Conservation (phyloP, 148 eudicot species). For the Vaccinium darrowii region DNA sequence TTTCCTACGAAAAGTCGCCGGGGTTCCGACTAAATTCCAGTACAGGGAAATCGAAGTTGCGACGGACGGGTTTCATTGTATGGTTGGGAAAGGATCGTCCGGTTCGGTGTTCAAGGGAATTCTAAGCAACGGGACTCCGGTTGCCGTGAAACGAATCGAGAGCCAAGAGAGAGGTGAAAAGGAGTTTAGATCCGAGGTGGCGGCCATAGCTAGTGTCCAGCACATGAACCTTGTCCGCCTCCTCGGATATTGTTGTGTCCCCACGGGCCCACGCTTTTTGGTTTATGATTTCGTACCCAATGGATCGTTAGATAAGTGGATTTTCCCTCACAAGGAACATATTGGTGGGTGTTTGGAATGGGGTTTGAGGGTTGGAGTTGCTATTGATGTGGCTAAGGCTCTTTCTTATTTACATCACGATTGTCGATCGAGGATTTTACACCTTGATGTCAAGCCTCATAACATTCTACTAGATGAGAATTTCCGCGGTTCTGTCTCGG, state of each 20-base stretch:
- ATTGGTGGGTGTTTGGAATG: conserved; percentile 61
- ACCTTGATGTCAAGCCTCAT: conserved; percentile 85
- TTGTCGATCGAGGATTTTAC: conserved; percentile 68
- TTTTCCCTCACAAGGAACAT: conserved; percentile 37
- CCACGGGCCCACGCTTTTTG: conserved; percentile 50
- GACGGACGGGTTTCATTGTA: conserved; percentile 53
- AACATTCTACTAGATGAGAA: conserved; percentile 70
- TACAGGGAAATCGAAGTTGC: conserved; percentile 70
- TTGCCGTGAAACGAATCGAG: conserved; percentile 79
- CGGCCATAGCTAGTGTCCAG: conserved; percentile 71
- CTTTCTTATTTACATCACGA: conserved; percentile 81
- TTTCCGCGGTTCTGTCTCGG: conserved; percentile 57
- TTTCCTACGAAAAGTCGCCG: conserved; percentile 74
- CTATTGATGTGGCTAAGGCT: conserved; percentile 78
- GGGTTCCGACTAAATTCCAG: conserved; percentile 65
- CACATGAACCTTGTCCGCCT: conserved; percentile 69
- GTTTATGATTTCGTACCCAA: conserved; percentile 73
- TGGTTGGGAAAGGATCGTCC: conserved; percentile 70
- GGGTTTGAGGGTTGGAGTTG: conserved; percentile 57
- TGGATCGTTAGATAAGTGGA: conserved; percentile 80
- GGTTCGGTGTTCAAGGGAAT: conserved; percentile 74
- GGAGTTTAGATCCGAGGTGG: conserved; percentile 71
- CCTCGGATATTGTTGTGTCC: conserved; percentile 59
- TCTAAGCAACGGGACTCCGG: conserved; percentile 54
- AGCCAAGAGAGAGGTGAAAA: conserved; percentile 57